These are phyloP conservation scores for Sclerotinia sclerotiorum DNA, from an alignment of 2,329 filamentous ascomycete species.

Conservation along the genomic window DNA sequence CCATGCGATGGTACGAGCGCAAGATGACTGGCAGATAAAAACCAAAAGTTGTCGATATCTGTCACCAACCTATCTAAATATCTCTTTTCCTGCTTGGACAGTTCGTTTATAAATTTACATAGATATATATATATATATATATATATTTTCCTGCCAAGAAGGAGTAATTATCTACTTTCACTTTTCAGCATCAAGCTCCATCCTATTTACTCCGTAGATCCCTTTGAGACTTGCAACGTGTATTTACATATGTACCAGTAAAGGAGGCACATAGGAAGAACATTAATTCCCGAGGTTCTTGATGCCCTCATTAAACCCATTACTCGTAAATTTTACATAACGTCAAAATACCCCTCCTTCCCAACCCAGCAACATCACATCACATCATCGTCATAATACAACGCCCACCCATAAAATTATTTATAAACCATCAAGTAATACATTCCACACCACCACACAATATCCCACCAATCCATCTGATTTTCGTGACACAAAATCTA, in stretches of 20 bases:
- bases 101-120: not conserved
- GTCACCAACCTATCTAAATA: not conserved
- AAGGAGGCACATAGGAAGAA: not conserved
- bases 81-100: not conserved
- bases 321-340: not conserved
- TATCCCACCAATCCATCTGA: not conserved
- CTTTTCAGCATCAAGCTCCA: not conserved
- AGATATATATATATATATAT: not conserved
- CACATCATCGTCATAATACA: not conserved
- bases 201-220: not conserved
- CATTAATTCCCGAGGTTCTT: not conserved
- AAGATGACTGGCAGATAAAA: slow-evolving; percentile 33
- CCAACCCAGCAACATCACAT: not conserved
- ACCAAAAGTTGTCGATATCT: not conserved
- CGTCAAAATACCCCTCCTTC: not conserved
- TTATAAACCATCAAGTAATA: not conserved
- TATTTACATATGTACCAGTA: not conserved
- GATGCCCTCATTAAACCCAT: not conserved
- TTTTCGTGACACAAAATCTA: not conserved
- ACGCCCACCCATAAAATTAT: not conserved
- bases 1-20: slow-evolving; percentile 36
- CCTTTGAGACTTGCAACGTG: not conserved
- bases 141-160: not conserved
- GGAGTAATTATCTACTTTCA: not conserved
- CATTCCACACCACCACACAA: not conserved